phyloP scores from a whole-genome alignment of 2,329 filamentous ascomycete species.

The Botrytis medusae region DNA sequence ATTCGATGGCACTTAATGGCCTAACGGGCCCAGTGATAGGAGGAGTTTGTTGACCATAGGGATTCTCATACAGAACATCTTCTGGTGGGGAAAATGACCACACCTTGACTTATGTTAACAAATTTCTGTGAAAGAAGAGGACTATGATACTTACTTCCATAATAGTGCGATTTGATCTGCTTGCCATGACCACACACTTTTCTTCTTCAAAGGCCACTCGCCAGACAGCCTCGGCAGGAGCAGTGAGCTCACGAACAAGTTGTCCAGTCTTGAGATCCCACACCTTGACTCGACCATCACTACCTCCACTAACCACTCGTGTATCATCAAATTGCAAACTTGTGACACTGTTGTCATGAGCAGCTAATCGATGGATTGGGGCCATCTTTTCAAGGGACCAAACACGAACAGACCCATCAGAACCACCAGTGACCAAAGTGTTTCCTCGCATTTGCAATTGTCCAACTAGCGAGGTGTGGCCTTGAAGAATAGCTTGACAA shows the following conservation, averaged over 20 bases:
- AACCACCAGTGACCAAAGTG: constrained; percentile 92
- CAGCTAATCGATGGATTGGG: constrained; percentile 89
- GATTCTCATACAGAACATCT: constrained; percentile 52
- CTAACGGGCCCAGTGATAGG: constrained; percentile 30
- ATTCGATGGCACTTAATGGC: constrained; percentile 39
- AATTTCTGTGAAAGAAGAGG: not conserved
- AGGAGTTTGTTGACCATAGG: constrained; percentile 35
- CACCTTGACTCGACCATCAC: constrained; percentile 96
- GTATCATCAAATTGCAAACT: constrained; percentile 97
- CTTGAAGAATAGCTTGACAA: constrained; percentile 85
- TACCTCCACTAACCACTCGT: constrained; percentile 91
- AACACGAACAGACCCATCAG: constrained; percentile 91
- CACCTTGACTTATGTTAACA: constrained; percentile 58
- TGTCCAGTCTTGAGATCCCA: constrained; percentile 95
- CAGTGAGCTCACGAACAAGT: constrained; percentile 85
- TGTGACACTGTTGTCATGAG: constrained; percentile 97
- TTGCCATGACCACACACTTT: constrained; percentile 94
- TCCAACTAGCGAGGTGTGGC: constrained; percentile 93
- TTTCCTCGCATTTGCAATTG: constrained; percentile 95
- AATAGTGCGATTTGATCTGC: constrained; percentile 79
- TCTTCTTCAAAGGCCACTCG: constrained; percentile 97
- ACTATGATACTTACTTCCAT: constrained; percentile 78
- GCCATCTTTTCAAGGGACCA: constrained; percentile 92
- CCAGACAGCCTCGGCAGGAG: constrained; percentile 94
- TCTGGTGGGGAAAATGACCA: constrained; percentile 93